These are phyloP conservation scores for Gossypium anomalum DNA, from an alignment of 345 rosid species.

Conservation along the genomic window DNA sequence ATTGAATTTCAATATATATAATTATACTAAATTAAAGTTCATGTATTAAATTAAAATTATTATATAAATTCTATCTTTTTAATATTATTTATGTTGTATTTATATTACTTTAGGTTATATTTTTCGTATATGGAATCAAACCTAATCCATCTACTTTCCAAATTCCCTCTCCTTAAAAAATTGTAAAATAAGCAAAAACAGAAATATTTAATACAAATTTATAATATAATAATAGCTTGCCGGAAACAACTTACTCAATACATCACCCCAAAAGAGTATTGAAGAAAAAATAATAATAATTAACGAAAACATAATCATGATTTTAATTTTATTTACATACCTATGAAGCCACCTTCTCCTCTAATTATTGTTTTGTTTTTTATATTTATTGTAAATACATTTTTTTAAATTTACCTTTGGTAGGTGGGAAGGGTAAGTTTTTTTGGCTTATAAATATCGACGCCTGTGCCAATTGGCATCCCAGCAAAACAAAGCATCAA, in stretches of 20 bases:
- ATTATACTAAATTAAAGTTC: no score
- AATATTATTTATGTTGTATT: no score
- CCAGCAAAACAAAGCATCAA: background rate
- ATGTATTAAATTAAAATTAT: no score
- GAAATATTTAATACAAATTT: no score
- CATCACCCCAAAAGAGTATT: background rate
- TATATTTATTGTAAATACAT: no score
- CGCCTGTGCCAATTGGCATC: background rate
- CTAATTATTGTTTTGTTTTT: no score
- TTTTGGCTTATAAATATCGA: background rate
- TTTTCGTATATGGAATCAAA: background rate
- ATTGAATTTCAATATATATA: no score
- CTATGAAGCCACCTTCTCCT: background rate
- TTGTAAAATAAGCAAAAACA: no score
- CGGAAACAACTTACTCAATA: background rate
- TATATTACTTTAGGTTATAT: no score
- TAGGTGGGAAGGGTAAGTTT: background rate
- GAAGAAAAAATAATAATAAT: background rate
- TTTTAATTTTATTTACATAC: background rate
- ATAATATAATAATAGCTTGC: no score
- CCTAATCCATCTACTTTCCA: background rate
- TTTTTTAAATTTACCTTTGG: background rate
- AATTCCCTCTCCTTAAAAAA: background rate
- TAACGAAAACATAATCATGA: background rate
- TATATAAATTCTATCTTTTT: no score